A percentile compares a stretch with the other conserved stretches of the same genome.
Conservation (phyloP, 2,329 filamentous ascomycete species). For the Diplodia seriata region DNA sequence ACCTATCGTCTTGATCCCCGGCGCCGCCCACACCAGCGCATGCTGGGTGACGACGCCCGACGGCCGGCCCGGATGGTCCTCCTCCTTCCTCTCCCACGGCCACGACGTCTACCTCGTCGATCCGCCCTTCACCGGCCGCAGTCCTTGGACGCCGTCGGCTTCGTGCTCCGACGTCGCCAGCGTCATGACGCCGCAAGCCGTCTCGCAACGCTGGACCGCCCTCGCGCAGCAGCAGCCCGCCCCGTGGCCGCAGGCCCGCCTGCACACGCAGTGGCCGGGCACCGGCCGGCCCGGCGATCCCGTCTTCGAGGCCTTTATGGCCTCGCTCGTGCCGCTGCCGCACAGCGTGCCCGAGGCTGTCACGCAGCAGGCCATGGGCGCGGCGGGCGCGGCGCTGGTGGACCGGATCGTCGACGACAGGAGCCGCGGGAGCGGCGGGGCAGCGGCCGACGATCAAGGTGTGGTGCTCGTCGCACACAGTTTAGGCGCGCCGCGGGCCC, state of each 20-base stretch:
- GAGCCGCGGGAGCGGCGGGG: background rate
- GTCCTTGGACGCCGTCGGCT: conserved; percentile 48
- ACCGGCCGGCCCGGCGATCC: conserved; percentile 47
- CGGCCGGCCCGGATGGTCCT: conserved; percentile 57
- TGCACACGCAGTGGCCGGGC: conserved; percentile 54
- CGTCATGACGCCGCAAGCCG: conserved; percentile 28
- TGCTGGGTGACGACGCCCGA: conserved; percentile 56
- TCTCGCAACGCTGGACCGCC: conserved; percentile 45
- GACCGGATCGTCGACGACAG: conserved; percentile 56
- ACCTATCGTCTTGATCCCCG: background rate
- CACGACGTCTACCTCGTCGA: conserved; percentile 59
- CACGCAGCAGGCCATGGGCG: conserved; percentile 42
- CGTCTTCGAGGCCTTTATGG: conserved; percentile 37
- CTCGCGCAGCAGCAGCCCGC: conserved; percentile 45
- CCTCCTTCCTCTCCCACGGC: conserved; percentile 54
- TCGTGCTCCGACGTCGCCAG: conserved; percentile 30
- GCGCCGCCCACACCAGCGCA: conserved; percentile 40
- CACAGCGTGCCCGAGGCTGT: conserved; percentile 44
- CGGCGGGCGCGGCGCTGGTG: background rate
- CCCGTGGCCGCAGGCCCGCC: conserved; percentile 52
- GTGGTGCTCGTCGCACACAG: conserved; percentile 2
- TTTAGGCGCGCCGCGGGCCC: background rate
- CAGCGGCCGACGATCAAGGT: background rate
- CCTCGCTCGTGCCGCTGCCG: background rate
- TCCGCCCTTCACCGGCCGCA: conserved; percentile 55